Evolutionary conservation across 164 flowering plant species (phyloP).

Genomic region (Kingdonia uniflora): DNA sequence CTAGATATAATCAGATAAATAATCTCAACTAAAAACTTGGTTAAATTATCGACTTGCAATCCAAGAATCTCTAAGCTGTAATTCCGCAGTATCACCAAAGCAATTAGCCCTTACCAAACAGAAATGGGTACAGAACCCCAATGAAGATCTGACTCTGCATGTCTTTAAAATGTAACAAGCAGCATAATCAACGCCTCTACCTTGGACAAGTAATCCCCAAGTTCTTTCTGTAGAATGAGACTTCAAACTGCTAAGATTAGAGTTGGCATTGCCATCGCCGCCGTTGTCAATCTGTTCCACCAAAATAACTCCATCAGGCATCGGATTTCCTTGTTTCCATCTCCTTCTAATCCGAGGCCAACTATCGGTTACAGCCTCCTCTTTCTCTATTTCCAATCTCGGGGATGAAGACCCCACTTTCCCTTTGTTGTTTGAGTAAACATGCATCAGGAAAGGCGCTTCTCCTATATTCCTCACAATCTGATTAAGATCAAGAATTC

Average conservation of each 20-base stretch:
- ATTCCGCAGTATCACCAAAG: constrained; percentile 20
- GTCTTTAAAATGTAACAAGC: constrained; percentile 33
- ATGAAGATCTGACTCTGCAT: constrained; percentile 16
- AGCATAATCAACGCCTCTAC: constrained; percentile 18
- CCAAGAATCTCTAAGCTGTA: constrained; percentile 27
- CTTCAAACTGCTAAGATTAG: background rate
- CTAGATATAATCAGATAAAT: no score
- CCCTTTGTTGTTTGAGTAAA: constrained; percentile 12
- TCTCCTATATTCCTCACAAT: constrained; percentile 27
- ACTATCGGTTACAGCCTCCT: constrained; percentile 13
- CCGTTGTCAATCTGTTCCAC: constrained; percentile 21
- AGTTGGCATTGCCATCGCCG: background rate
- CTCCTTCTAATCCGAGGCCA: constrained; percentile 20
- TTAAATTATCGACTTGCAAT: no score
- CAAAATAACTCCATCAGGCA: constrained; percentile 27
- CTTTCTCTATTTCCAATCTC: constrained; percentile 9
- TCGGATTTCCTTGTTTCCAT: constrained; percentile 14
- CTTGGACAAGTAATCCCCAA: constrained; percentile 35
- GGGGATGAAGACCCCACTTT: background rate
- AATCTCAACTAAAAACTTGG: no score
- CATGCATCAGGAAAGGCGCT: constrained; percentile 29
- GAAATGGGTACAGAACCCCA: constrained; percentile 32
- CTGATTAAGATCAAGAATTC: constrained; percentile 9
- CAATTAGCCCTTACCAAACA: constrained; percentile 27
- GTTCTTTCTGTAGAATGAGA: constrained; percentile 5